Base-by-base conservation (phyloP, 148 eudicot genomes). In the Rhododendron ovatum region DNA sequence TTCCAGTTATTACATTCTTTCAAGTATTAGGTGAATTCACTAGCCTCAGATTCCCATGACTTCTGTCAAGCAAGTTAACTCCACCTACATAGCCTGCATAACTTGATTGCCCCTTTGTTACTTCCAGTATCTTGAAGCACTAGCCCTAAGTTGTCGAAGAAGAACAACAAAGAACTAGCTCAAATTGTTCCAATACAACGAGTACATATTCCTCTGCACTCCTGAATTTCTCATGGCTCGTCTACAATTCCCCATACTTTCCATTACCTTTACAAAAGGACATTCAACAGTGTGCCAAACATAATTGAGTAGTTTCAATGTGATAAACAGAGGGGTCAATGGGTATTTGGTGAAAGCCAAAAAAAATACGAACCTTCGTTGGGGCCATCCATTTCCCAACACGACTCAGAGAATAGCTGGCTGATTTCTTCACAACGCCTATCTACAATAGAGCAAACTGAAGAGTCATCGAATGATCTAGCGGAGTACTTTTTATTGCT, bases 371-470 rank as follows among this genome's bases (percentile, higher is more conserved):
- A 45, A 95, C 98, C 96, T 92, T 95, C 83, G 91, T 94, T 30
- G 96, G 94, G 61, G 96, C 87, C 92, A 92, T 88, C 99, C 98
- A 96, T 47, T 91, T 78, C 88, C 92, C 90, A 77, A 96, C 81
- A 89, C 88, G 78, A 76, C 73, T 85, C 89, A 96, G 85, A 47
- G 98, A 84, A 30, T 93, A 76, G 3, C 84, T 83, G 37, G 89
- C 89, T 3, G 96, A 84, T 92, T 95, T 96, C 87, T 90, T 91
- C 89, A 90, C 88, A 26, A 95, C 94, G 74, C 99, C 99, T 88
- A 96, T 88, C 99, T 96, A 73, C 55, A 85, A 33, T 26, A 47
- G 28, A 71, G 33, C 13, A 48, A 45, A 33, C 80, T 43, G 45
- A 55, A 43, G 18, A 20, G n/a, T 65, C 69, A 53, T 79, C 26